Percentiles rank a stretch among this genome's conserved stretches.
Conservation (phyloP, 805 yeast species). For the Limtongozyma cylindracea region DNA sequence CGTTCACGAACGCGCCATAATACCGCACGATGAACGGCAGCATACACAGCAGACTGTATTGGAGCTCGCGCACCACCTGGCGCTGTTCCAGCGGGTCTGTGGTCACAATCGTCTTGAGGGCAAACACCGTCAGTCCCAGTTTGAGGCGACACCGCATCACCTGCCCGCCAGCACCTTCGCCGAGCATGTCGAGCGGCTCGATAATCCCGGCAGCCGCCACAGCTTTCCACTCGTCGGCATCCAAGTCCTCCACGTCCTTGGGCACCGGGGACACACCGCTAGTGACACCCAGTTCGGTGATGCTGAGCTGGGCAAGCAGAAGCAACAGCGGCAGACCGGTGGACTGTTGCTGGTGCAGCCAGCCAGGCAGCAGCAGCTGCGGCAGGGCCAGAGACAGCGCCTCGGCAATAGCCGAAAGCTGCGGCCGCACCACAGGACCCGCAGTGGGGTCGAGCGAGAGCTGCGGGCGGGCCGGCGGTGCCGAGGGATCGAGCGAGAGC, state of each 20-base stretch:
- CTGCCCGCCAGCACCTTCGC: conserved; percentile 90
- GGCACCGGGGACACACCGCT: too few species aligned
- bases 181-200: conserved; percentile 42
- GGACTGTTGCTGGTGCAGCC: too few species aligned
- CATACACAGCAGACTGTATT: conserved; percentile 61
- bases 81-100: conserved; percentile 67
- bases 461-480: background rate
- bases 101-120: conserved; percentile 49
- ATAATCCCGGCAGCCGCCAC: conserved; percentile 35
- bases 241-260: conserved; percentile 21
- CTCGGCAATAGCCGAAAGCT: too few species aligned
- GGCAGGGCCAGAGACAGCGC: too few species aligned
- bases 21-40: conserved; percentile 76
- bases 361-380: too few species aligned
- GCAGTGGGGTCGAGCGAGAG: conserved; percentile 1
- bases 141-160: conserved; percentile 56
- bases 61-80: conserved; percentile 77
- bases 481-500: background rate
- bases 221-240: conserved; percentile 53
- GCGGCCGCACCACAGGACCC: too few species aligned
- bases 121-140: conserved; percentile 43
- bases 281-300: too few species aligned
- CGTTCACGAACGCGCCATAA: conserved; percentile 76
- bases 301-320: too few species aligned
- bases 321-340: too few species aligned